A percentile compares a stretch with the other conserved stretches of the same genome.
phyloP scores from a whole-genome alignment of 139 green algal species.

The Chlorella sp. region DNA sequence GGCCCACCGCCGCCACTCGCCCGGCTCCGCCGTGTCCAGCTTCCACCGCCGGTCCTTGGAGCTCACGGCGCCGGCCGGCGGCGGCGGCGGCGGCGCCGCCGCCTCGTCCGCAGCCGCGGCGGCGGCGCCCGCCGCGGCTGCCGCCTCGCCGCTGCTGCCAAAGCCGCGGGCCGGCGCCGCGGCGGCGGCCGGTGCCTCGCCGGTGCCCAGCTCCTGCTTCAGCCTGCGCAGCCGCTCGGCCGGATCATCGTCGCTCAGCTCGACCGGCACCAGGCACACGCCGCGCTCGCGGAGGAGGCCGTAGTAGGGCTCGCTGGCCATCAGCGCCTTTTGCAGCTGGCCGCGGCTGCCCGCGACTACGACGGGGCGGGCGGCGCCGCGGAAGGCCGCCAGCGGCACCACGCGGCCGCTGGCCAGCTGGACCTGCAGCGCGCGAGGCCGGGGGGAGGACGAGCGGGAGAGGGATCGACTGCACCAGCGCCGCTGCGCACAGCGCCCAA shows the following conservation, averaged over 20 bases:
- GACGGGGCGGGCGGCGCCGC: slow-evolving; percentile 74
- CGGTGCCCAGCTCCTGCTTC: slow-evolving; percentile 58
- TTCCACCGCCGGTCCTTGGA: slow-evolving; percentile 50
- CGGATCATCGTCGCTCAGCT: slow-evolving; percentile 51
- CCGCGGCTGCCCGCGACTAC: slow-evolving; percentile 72
- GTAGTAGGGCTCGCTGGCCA: slow-evolving; percentile 52
- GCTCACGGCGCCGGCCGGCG: background rate
- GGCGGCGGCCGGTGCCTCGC: background rate
- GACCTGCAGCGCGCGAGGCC: slow-evolving; percentile 45
- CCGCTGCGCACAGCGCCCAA: background rate
- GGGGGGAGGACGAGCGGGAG: background rate
- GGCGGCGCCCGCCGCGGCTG: background rate
- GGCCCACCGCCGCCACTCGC: slow-evolving; percentile 82
- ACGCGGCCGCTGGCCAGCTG: slow-evolving; percentile 50
- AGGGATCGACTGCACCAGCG: background rate
- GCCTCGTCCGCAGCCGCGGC: background rate
- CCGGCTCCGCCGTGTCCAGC: slow-evolving; percentile 49
- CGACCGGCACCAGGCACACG: slow-evolving; percentile 59
- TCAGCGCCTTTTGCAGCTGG: slow-evolving; percentile 61
- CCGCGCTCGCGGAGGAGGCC: slow-evolving; percentile 71
- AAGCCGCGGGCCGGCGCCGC: slow-evolving; percentile 55
- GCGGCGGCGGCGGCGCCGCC: slow-evolving; percentile 16
- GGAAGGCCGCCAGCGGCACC: slow-evolving; percentile 78
- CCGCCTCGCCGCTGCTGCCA: slow-evolving; percentile 19
- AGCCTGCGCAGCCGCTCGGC: slow-evolving; percentile 62